phyloP scores from a whole-genome alignment of 495 filamentous ascomycete species.

The Aspergillus sclerotiicarbonarius region DNA sequence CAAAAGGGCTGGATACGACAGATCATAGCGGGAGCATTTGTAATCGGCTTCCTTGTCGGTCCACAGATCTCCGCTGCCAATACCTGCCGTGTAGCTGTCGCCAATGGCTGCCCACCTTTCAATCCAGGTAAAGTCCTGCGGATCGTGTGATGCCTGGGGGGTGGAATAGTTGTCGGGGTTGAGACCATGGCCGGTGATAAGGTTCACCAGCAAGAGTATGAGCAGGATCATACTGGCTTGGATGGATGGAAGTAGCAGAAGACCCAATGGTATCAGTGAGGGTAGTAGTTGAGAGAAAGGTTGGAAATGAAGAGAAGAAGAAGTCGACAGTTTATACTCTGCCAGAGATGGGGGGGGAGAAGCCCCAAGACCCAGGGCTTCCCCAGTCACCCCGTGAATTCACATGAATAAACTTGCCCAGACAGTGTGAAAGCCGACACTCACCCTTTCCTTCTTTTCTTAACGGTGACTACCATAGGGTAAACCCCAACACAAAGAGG shows the following conservation, averaged over 20 bases:
- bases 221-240: neutral
- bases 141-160: neutral
- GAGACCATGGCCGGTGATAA: neutral
- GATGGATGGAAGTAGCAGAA: neutral
- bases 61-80: constrained; percentile 24
- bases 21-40: constrained; percentile 28
- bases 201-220: neutral
- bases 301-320: too few relatives aligned
- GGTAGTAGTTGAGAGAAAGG: too few relatives aligned
- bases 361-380: too few relatives aligned
- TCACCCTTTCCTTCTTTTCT: too few relatives aligned
- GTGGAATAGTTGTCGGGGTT: neutral
- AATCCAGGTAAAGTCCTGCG: constrained; percentile 25
- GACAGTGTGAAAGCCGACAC: too few relatives aligned
- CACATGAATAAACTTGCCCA: too few relatives aligned
- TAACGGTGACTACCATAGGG: too few relatives aligned
- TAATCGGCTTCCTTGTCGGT: neutral
- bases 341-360: too few relatives aligned
- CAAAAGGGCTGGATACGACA: constrained; percentile 20
- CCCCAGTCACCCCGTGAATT: too few relatives aligned
- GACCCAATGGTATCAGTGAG: too few relatives aligned
- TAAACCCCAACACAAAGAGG: too few relatives aligned
- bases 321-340: too few relatives aligned
- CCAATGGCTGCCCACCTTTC: constrained; percentile 30
- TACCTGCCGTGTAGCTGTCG: constrained; percentile 34